Base-by-base conservation (phyloP, 257 asterid genomes). In the Salvia hispanica region DNA sequence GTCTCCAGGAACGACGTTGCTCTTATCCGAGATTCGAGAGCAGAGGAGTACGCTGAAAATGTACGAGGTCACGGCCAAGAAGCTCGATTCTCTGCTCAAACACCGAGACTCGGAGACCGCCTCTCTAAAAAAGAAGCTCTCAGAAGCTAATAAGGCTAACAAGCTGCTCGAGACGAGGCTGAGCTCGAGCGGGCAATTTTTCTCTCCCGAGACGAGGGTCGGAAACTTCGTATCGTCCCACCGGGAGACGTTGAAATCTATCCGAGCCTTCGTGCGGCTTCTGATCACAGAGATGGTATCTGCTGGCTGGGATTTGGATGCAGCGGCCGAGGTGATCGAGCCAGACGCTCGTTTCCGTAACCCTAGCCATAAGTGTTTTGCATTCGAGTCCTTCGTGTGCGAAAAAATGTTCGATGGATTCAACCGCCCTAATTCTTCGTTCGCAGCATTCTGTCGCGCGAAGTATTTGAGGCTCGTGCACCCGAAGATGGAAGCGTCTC, bases 301-400 rank as follows among this genome's bases (percentile, higher is more conserved):
- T 46, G 86, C 94, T 0, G 83, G 77, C 16, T 91, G 95, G 96
- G 86, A 87, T 74, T 65, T 91, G 79, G 87, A 87, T 21, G 79
- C 76, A 39, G 96, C 90, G 0, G 96, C 84, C 18, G 67, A 66
- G 59, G 61, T 89, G 2, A 82, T 91, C 14, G 79, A 76, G 52
- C 90, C 95, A 0, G 86, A 74, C 4, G 70, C 77, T 52, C 70
- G 78, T 37, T 89, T 79, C 68, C 77, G 72, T 83, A 75, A 85
- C 34, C 74, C 68, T 4, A 85, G 70, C 65, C 84, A 88, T 64
- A 79, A 46, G 56, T 82, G 86, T 48, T 88, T 72, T 34, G 94
- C 93, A 0, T 85, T 91, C 28, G 97, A 91, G 28, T 84, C 96
- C 3, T 89, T 82, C 14, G 83, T 86, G 3, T 81, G 90, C 80